Evolutionary conservation across 768 basidiomycete species (phyloP), one percentile per base, ranked within the genome.

Genomic region (Termitomyces titanicus): DNA sequence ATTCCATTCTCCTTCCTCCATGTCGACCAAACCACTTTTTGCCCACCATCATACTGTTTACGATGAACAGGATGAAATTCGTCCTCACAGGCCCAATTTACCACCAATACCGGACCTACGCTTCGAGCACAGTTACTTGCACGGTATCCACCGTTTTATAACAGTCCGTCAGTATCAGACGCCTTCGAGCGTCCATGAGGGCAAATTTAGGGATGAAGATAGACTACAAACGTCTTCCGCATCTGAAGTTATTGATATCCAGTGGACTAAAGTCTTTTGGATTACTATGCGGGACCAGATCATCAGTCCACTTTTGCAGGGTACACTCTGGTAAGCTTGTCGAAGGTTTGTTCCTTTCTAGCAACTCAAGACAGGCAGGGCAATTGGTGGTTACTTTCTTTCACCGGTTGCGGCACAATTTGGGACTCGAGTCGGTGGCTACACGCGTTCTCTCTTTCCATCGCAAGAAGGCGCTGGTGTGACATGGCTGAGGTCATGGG

Each of bases 71-170:
- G 37, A 55, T 33, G 25, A 58, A 17, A 47, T 52, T 15, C 66
- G 64, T 18, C 59, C 61, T 1, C 63, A 66, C 29, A 70, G 69
- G n/a, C 67, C 64, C 13, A 77, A 71, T 48, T 66, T 84, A n/a
- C 81, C 83, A 24, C 64, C 71, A 40, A 83, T 90, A 50, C 88
- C 88, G 25, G 89, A 92, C 65, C 71, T 90, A 35, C 86, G 89
- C 25, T 89, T 89, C 72, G 89, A 91, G 64, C 78, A 82, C 54
- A 84, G 81, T 48, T 92, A 88, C 67, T 57, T 89, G 54, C 78
- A 76, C 58, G 86, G 83, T 59, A 76, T 89, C 57, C 74, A 71
- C 24, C 73, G 75, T 8, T 83, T 76, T 62, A 70, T 84, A 47
- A 74, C 79, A 48, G 63, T 85, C 46, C 70, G 68, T 56, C 47